Base-by-base conservation (phyloP, 306 rosid species). In the Castanea mollissima region DNA sequence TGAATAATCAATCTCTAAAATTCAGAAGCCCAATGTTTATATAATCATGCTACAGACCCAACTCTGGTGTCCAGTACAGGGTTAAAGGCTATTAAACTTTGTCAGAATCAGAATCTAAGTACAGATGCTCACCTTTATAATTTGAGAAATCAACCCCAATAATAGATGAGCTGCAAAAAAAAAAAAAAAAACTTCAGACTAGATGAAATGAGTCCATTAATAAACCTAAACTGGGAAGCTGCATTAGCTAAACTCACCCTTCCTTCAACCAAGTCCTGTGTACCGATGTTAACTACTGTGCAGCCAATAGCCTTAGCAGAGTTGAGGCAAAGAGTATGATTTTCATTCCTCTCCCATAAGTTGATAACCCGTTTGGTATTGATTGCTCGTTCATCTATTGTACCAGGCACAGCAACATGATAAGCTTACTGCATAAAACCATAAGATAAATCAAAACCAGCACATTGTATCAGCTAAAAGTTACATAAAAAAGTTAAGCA, bases 261-360 rank as follows among this genome's bases (percentile, higher is more conserved):
- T 90, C 94, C 98, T 89, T 96, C 99, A 75, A 96, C 84, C 58
- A 96, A 88, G 86, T 96, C 99, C 83, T 93, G 97, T 9, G 91
- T 76, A 19, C 99, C 99, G 34, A 96, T 96, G 84, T 96, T 96
- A 56, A 96, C 99, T 64, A 96, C 98, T 0, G 96, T 96, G 88
- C 99, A 96, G 84, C 99, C 99, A 73, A 96, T 96, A 25, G 99
- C 99, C 97, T 93, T 96, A 55, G 99, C 98, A 68, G 99, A 96
- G 89, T 96, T 96, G 79, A 96, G 96, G 86, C 99, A 93, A 34
- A 96, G 92, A 58, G 96, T 96, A 75, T 96, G 99, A 76, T 96
- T 96, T 78, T 96, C 99, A 83, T 93, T 96, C 87, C 92, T 90
- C 84, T 96, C 98, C 99, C 99, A 96, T 29, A 89, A 97, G 82